phyloP scores from a whole-genome alignment of 2,329 filamentous ascomycete genomes.

The Diaporthe caulivora region DNA sequence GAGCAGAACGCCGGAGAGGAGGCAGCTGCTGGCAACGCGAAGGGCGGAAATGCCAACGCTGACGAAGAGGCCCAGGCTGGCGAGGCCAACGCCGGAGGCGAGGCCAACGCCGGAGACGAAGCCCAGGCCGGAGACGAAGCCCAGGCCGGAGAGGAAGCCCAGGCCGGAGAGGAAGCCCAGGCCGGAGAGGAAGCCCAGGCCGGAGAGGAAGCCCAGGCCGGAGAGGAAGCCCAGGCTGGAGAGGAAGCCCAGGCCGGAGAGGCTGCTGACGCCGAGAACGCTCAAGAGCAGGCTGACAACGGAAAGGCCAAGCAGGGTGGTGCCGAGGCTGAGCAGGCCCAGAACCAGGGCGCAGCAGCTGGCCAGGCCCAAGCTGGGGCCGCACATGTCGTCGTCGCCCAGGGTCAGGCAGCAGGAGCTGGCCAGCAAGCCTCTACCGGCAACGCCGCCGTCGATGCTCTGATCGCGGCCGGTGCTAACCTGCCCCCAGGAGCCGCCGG shows the following conservation, averaged over 20 bases:
- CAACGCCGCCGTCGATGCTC: constrained; percentile 8
- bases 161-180: not conserved
- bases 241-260: not conserved
- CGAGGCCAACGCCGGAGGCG: not conserved
- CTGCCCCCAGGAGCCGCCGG: constrained; percentile 4
- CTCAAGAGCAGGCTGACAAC: not conserved
- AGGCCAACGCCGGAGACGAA: too few relatives aligned
- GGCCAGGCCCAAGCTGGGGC: not conserved
- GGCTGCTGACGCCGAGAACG: not conserved
- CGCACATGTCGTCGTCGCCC: not conserved
- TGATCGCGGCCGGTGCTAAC: constrained; percentile 12
- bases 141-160: too few relatives aligned
- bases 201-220: not conserved
- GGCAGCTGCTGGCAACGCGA: not conserved
- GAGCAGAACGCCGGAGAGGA: not conserved
- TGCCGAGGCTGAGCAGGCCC: not conserved
- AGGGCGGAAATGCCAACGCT: not conserved
- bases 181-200: not conserved
- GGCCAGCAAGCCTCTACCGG: not conserved
- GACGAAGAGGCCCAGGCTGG: not conserved
- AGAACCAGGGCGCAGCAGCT: not conserved
- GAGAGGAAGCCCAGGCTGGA: not conserved
- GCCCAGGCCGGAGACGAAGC: not conserved
- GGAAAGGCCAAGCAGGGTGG: not conserved
- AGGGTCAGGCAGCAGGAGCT: not conserved